Evolutionary conservation across 768 basidiomycete species (phyloP), one percentile per base, ranked within the genome.

Genomic region (Sporobolomyces roseus): DNA sequence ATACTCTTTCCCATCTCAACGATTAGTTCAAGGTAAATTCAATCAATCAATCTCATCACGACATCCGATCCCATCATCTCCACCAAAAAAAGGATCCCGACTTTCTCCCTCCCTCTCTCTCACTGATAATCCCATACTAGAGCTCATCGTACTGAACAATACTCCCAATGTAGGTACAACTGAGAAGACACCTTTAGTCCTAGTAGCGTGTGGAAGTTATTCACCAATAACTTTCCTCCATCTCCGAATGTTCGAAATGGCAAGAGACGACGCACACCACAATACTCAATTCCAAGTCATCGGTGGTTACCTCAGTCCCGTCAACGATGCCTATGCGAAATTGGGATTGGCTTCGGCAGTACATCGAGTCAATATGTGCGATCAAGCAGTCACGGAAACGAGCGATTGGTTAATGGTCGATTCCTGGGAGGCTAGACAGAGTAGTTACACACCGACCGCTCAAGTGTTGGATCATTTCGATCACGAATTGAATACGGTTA

Each of bases 191-290:
- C 94, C 92, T n/a, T 81, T 96, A 74, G 90, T 93, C 63, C 87
- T 96, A 70, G 91, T 99, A 67, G 96, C 92, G 52, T 99, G 96
- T 77, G 96, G 97, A 70, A 74, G 50, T 63, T 77, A 74, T 50
- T 52, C 58, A 14, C 68, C 72, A 30, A 32, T 60, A 30, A 76
- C 75, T 12, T 74, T 73, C 62, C 61, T 73, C 30, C 73, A 70
- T 72, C 78, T 79, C 19, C 90, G 96, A 74, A 97, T 99, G 93
- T 99, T 98, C 80, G 96, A 98, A 78, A 98, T 99, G 96, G 96
- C 94, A 63, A 89, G 88, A 80, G 96, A 98, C 82, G 93, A 92
- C 76, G 86, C 90, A 61, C 86, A 91, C 59, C 89, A 92, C 75
- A 91, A 93, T 79, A 92, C 91, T 54, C 82, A 89, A 72, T 96